Percentiles rank a stretch among this genome's conserved stretches.
Conservation (phyloP, 345 rosid genomes). For the Passiflora organensis region DNA sequence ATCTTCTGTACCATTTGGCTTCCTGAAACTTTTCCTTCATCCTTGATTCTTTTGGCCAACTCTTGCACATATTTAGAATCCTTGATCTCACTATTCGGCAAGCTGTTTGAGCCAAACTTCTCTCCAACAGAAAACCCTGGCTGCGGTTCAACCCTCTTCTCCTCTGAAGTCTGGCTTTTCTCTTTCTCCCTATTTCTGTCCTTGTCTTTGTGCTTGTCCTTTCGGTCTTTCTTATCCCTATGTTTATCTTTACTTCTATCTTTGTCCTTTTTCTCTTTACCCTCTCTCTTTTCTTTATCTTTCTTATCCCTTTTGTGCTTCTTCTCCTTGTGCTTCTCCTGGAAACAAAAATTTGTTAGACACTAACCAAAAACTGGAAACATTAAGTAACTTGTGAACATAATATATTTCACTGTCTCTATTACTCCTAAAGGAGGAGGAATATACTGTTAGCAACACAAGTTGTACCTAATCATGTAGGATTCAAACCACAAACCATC, state of each 20-base stretch:
- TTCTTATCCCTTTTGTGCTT: conserved; percentile 50
- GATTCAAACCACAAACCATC: no score
- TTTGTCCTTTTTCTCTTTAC: conserved; percentile 49
- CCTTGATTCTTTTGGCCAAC: conserved; percentile 46
- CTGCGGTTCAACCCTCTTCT: conserved; percentile 23
- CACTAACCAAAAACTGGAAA: conserved; percentile 4
- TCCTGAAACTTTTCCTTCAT: conserved; percentile 44
- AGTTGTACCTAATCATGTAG: no score
- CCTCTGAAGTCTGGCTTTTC: conserved; percentile 29
- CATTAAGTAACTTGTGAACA: no score
- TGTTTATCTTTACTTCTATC: conserved; percentile 50
- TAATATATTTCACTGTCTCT: no score
- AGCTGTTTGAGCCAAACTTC: conserved; percentile 24
- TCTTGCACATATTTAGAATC: conserved; percentile 44
- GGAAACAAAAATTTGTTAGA: conserved; percentile 9
- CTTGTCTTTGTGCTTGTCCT: conserved; percentile 35
- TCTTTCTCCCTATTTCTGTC: conserved; percentile 31
- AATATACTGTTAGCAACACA: no score
- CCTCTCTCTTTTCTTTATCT: conserved; percentile 44
- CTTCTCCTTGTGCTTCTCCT: conserved; percentile 56
- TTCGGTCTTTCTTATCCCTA: conserved; percentile 37
- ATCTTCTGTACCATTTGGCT: conserved; percentile 33
- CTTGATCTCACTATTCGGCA: conserved; percentile 28
- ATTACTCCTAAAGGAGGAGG: no score
- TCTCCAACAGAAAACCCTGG: conserved; percentile 19